Evolutionary conservation across 2,329 filamentous ascomycete species (phyloP).

Genomic region (Diaporthe eres): DNA sequence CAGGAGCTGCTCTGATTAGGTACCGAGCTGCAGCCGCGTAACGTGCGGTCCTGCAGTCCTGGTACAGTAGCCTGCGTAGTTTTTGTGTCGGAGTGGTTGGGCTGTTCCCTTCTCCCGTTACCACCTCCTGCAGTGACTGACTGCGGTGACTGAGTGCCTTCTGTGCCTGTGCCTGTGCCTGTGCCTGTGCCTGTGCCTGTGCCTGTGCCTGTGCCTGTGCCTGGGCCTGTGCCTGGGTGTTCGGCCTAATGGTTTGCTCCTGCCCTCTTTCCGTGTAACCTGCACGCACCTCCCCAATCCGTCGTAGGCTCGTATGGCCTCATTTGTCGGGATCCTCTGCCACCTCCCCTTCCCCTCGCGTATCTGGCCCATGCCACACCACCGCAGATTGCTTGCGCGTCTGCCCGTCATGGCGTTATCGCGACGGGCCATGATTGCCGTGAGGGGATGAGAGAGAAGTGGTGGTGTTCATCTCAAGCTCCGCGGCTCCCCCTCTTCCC

Average conservation of each 20-base stretch:
- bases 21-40: not conserved
- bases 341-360: not conserved
- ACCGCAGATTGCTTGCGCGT: slow-evolving; percentile 18
- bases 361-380: slow-evolving; percentile 14
- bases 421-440: slow-evolving; percentile 7
- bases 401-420: slow-evolving; percentile 26
- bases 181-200: not conserved
- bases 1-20: not conserved
- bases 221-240: not conserved
- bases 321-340: slow-evolving; percentile 8
- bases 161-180: not conserved
- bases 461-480: not conserved
- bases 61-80: not conserved
- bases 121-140: not conserved
- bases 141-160: not conserved
- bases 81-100: not conserved
- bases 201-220: not conserved
- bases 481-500: not conserved
- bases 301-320: slow-evolving; percentile 19
- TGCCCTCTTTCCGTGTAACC: not conserved
- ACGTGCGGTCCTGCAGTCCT: not conserved
- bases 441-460: slow-evolving; percentile 5
- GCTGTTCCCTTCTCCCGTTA: not conserved
- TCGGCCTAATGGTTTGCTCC: not conserved
- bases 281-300: slow-evolving; percentile 19